phyloP scores from a whole-genome alignment of 805 yeast genomes.

The Saccharomyces mikatae region DNA sequence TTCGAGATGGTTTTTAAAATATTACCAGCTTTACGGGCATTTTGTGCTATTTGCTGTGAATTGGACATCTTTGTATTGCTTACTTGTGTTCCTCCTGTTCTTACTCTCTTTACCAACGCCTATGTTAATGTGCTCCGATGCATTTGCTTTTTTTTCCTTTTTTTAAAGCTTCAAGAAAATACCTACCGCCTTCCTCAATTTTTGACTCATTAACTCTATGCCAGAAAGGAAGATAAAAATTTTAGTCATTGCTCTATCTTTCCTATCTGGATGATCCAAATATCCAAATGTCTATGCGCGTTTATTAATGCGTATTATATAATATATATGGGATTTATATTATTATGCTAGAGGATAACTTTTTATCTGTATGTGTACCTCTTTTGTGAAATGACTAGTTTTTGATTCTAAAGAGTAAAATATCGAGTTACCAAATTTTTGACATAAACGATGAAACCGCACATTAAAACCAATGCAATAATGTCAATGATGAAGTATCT shows the following conservation, averaged over 20 bases:
- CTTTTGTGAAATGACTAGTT: not conserved
- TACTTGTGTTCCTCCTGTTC: not conserved
- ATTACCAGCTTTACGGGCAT: conserved; percentile 79
- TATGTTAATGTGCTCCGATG: not conserved
- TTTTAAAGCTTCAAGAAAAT: not conserved
- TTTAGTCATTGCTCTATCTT: not conserved
- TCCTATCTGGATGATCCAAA: not conserved
- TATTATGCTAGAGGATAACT: not conserved
- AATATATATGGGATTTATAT: not conserved
- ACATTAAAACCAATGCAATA: not conserved
- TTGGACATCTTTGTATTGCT: not conserved
- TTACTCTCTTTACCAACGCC: not conserved
- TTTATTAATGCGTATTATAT: not conserved
- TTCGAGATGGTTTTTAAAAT: conserved; percentile 69
- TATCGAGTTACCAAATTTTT: not conserved
- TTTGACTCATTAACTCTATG: not conserved
- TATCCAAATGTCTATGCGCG: not conserved
- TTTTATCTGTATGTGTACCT: not conserved
- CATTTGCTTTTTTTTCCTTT: not conserved
- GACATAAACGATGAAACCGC: not conserved
- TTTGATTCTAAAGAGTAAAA: not conserved
- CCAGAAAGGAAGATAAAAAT: not conserved
- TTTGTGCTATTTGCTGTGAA: conserved; percentile 70
- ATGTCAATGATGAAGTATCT: conserved; percentile 1
- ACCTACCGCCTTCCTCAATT: not conserved